These are phyloP conservation scores for Colletotrichum scovillei DNA, from an alignment of 2,329 filamentous ascomycete genomes.

Conservation along the genomic window DNA sequence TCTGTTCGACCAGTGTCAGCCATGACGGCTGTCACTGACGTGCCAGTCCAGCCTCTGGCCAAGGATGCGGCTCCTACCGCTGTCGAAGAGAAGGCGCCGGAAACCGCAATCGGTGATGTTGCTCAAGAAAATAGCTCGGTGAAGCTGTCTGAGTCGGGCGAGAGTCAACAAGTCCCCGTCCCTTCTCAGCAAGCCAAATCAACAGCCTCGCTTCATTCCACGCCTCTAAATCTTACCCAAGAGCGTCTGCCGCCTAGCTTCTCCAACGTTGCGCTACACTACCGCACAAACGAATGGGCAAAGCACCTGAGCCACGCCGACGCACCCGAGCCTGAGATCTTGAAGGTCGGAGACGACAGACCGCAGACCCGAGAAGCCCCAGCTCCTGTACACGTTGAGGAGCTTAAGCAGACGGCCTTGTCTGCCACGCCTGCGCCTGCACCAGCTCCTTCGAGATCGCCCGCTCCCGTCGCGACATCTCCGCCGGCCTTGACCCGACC, in stretches of 20 bases:
- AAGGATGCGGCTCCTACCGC: conserved; percentile 36
- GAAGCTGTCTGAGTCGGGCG: conserved; percentile 31
- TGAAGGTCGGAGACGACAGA: conserved; percentile 59
- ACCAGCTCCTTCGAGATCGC: conserved; percentile 42
- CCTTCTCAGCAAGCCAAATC: conserved; percentile 52
- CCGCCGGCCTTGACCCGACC: conserved; percentile 36
- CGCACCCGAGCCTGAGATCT: conserved; percentile 71
- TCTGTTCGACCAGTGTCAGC: conserved; percentile 28
- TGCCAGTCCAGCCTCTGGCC: not conserved
- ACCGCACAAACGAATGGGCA: conserved; percentile 95
- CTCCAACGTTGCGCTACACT: conserved; percentile 82
- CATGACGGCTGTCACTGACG: conserved; percentile 42
- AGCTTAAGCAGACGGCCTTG: conserved; percentile 72
- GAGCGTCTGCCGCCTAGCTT: conserved; percentile 76
- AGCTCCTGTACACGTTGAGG: conserved; percentile 72
- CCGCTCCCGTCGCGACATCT: conserved; percentile 41
- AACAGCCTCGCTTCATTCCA: conserved; percentile 53
- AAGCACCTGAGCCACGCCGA: conserved; percentile 88
- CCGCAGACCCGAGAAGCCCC: conserved; percentile 59
- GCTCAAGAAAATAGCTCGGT: conserved; percentile 20
- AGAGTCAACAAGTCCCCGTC: conserved; percentile 29
- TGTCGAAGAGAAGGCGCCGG: conserved; percentile 36
- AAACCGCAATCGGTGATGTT: conserved; percentile 35
- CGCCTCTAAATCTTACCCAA: conserved; percentile 63
- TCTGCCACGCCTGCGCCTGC: conserved; percentile 59